Conservation (phyloP, 352 stramenopile genomes). For the Phytopythium delawarense region DNA sequence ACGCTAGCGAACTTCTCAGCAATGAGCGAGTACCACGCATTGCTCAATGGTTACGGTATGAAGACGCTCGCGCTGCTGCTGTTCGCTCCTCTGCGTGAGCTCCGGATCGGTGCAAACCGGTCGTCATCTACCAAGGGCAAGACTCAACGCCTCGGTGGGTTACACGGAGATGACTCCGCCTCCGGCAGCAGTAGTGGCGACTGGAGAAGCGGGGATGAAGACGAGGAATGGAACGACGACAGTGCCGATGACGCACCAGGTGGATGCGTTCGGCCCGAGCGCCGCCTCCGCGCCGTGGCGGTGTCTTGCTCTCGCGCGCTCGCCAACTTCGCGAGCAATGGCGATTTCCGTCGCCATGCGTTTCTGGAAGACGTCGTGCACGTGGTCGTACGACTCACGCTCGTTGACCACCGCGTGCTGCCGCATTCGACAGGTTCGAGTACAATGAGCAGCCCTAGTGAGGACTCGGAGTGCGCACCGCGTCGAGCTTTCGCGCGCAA, state of each 20-base stretch:
- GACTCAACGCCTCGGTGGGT: not conserved
- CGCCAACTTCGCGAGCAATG: conserved; percentile 67
- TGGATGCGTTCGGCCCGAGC: conserved; percentile 1
- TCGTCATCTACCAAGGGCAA: not conserved
- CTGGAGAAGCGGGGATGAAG: not conserved
- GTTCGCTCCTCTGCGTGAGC: conserved; percentile 33
- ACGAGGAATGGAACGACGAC: not conserved
- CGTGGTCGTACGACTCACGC: conserved; percentile 37
- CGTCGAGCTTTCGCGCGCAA: conserved; percentile 46
- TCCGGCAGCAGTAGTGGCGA: not conserved
- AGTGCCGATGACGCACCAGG: not conserved
- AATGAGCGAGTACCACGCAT: conserved; percentile 52
- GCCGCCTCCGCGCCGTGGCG: conserved; percentile 37
- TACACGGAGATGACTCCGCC: not conserved
- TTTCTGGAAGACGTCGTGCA: conserved; percentile 55
- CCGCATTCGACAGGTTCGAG: not conserved
- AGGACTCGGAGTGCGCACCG: conserved; percentile 5
- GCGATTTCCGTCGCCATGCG: conserved; percentile 41
- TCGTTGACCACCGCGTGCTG: conserved; percentile 28
- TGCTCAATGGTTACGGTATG: conserved; percentile 41
- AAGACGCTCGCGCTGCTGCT: conserved; percentile 55
- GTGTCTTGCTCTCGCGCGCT: conserved; percentile 54
- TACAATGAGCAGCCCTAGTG: not conserved
- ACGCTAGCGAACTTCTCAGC: conserved; percentile 69
- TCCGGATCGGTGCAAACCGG: conserved; percentile 9